Evolutionary conservation across 2,329 filamentous ascomycete genomes (phyloP).

Genomic region (Trichoderma brevicompactum): DNA sequence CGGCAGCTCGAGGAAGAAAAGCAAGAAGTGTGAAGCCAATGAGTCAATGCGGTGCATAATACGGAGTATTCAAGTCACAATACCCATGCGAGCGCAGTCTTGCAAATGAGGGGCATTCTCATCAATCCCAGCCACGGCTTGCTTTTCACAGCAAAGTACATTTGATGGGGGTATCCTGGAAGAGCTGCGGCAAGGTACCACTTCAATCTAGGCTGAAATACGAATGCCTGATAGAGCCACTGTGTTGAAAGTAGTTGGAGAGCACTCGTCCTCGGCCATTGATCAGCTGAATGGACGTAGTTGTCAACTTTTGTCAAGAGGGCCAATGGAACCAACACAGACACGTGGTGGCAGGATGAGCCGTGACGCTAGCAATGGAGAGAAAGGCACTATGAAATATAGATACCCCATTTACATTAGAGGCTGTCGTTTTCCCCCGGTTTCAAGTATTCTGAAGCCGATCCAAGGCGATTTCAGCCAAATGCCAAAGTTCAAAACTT

Average conservation of each 20-base stretch:
- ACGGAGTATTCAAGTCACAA: neutral
- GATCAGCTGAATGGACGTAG: neutral
- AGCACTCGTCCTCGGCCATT: neutral
- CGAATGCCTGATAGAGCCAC: too few relatives aligned
- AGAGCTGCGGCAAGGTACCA: too few relatives aligned
- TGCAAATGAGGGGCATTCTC: neutral
- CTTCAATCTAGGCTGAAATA: neutral
- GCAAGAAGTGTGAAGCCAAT: neutral
- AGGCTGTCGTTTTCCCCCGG: neutral
- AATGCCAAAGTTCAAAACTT: neutral
- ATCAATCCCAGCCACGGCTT: neutral
- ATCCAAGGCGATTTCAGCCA: neutral
- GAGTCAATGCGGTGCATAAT: neutral
- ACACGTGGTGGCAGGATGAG: too few relatives aligned
- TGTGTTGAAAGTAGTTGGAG: neutral
- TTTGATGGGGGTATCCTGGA: too few relatives aligned
- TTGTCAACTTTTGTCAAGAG: neutral
- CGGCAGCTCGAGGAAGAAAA: slow-evolving; percentile 58
- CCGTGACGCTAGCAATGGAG: neutral
- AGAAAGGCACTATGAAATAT: neutral
- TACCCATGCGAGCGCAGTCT: neutral
- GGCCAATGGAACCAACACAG: neutral
- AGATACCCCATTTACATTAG: slow-evolving; percentile 7
- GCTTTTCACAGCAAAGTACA: neutral
- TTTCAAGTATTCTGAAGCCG: neutral